A percentile compares a stretch with the other conserved stretches of the same genome.
Conservation (phyloP, 2,329 filamentous ascomycete genomes). For the Aspergillus sp. region DNA sequence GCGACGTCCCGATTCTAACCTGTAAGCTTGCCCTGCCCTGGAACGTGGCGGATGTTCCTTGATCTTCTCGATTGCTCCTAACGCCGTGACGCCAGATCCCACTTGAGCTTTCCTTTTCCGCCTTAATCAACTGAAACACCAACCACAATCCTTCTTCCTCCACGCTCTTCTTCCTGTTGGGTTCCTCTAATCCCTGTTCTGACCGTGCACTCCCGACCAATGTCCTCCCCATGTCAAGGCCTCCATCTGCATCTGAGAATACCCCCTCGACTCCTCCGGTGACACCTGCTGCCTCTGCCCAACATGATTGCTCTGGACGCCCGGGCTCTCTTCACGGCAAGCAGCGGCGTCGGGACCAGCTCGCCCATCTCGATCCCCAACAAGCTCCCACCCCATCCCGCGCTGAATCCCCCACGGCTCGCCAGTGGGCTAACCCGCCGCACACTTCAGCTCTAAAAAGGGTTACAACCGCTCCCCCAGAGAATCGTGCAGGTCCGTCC, state of each 20-base stretch:
- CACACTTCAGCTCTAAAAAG: constrained; percentile 37
- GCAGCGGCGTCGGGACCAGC: constrained; percentile 35
- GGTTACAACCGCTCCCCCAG: constrained; percentile 31
- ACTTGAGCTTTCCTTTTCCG: constrained; percentile 14
- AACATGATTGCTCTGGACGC: constrained; percentile 37
- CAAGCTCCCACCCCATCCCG: constrained; percentile 32
- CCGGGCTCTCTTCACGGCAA: constrained; percentile 27
- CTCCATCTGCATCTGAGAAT: constrained; percentile 44
- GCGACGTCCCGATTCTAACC: constrained; percentile 18
- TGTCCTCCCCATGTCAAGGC: constrained; percentile 53
- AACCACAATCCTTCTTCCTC: constrained; percentile 17
- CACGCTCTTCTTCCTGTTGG: constrained; percentile 16
- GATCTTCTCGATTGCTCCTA: constrained; percentile 16
- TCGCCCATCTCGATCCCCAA: constrained; percentile 29
- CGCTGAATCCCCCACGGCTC: constrained; percentile 38
- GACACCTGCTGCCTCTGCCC: constrained; percentile 44
- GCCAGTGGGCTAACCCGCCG: constrained; percentile 32
- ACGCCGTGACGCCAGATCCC: constrained; percentile 28
- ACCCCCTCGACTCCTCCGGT: constrained; percentile 44
- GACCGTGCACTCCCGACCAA: constrained; percentile 42
- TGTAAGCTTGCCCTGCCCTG: constrained; percentile 29
- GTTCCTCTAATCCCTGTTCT: constrained; percentile 16
- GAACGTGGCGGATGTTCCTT: constrained; percentile 28
- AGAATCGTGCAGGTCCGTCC: constrained; percentile 26
- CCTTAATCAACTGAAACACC: constrained; percentile 15